Evolutionary conservation across 2,329 filamentous ascomycete species (phyloP).

Genomic region (Leptographium lundbergii): DNA sequence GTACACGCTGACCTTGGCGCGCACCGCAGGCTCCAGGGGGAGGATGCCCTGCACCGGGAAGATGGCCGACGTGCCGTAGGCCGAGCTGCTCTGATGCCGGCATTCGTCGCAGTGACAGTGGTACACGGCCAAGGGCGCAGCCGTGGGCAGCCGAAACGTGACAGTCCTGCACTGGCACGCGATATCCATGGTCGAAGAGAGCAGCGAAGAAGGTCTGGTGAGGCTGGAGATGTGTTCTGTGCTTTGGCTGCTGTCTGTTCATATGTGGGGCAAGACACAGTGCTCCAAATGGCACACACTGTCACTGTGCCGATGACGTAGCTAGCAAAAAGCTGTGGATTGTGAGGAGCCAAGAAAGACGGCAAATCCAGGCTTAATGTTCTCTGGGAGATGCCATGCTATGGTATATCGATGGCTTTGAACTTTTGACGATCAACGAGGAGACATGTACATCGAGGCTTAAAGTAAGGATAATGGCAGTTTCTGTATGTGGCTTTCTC

Average conservation of each 20-base stretch:
- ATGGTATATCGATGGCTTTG: no score
- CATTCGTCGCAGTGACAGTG: slow-evolving; percentile 61
- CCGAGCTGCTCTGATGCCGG: slow-evolving; percentile 48
- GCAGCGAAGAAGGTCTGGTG: background rate
- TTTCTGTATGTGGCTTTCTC: no score
- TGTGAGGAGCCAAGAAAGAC: no score
- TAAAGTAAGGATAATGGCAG: no score
- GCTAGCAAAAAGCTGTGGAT: no score
- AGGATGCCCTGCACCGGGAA: slow-evolving; percentile 7
- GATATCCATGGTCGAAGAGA: slow-evolving; percentile 34
- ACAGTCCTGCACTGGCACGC: slow-evolving; percentile 54
- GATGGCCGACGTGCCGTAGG: slow-evolving; percentile 11
- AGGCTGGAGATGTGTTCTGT: background rate
- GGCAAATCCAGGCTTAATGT: no score
- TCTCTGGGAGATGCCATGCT: no score
- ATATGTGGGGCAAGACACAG: no score
- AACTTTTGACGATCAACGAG: no score
- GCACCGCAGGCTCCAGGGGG: slow-evolving; percentile 3
- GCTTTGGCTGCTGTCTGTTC: background rate
- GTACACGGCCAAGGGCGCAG: slow-evolving; percentile 50
- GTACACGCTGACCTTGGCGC: slow-evolving; percentile 3
- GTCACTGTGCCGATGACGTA: no score
- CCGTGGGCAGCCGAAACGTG: slow-evolving; percentile 46
- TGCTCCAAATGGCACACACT: no score
- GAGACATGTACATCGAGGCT: no score